Conservation (phyloP, 2,329 filamentous ascomycete species). For the Xenosphaeropsis pyriputrescens region DNA sequence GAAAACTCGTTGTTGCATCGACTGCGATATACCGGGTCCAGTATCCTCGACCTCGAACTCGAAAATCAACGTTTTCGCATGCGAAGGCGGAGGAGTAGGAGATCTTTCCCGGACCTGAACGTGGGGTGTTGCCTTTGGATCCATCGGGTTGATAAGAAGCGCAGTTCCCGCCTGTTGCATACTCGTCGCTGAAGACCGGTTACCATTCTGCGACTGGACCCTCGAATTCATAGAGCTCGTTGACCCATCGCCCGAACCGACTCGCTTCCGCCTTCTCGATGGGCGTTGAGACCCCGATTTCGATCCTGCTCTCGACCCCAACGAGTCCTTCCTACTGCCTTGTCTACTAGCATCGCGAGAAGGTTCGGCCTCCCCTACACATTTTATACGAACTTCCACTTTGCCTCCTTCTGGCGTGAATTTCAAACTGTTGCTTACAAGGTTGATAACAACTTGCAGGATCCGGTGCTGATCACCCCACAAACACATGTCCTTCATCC, state of each 20-base stretch:
- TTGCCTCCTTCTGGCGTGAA: slow-evolving; percentile 69
- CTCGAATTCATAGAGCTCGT: slow-evolving; percentile 35
- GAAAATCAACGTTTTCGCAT: slow-evolving; percentile 55
- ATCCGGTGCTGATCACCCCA: slow-evolving; percentile 92
- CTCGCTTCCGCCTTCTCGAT: slow-evolving; percentile 10
- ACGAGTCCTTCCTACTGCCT: slow-evolving; percentile 2
- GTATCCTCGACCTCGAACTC: slow-evolving; percentile 85
- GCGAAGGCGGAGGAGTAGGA: slow-evolving; percentile 42
- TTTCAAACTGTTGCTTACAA: slow-evolving; percentile 84
- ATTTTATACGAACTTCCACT: slow-evolving; percentile 64
- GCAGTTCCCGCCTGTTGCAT: slow-evolving; percentile 30
- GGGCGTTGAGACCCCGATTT: slow-evolving; percentile 2
- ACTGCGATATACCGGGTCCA: slow-evolving; percentile 68
- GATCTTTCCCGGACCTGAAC: slow-evolving; percentile 34
- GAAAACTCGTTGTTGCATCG: slow-evolving; percentile 72
- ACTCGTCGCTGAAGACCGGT: slow-evolving; percentile 5
- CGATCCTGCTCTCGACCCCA: slow-evolving; percentile 11
- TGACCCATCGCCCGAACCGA: slow-evolving; percentile 11
- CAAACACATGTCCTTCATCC: slow-evolving; percentile 67
- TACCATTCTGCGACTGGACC: slow-evolving; percentile 6
- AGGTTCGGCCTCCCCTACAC: slow-evolving; percentile 38
- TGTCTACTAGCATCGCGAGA: slow-evolving; percentile 11
- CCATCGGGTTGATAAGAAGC: slow-evolving; percentile 46
- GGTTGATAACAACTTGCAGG: slow-evolving; percentile 82
- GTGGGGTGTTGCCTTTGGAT: slow-evolving; percentile 20